Evolutionary conservation across 257 asterid species (phyloP).

Genomic region (Dorcoceras hygrometricum): DNA sequence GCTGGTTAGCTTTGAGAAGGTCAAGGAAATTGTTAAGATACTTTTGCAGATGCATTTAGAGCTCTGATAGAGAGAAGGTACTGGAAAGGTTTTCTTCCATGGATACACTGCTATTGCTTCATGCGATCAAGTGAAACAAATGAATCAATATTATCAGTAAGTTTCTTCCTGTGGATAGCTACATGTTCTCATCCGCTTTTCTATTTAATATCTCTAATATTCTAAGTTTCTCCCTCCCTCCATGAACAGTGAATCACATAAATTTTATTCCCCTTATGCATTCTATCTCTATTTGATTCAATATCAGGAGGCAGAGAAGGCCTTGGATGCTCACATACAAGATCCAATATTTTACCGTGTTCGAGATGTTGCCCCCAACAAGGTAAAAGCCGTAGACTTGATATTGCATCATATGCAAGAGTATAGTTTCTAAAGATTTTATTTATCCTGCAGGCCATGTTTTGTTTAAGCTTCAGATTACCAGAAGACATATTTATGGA

Average conservation of each 20-base stretch:
- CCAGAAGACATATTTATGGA: constrained; percentile 71
- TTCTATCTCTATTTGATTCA: neutral
- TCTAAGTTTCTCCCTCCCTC: constrained; percentile 2
- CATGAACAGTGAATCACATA: neutral
- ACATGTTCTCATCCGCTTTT: neutral
- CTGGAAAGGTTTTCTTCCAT: constrained; percentile 85
- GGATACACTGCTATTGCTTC: constrained; percentile 96
- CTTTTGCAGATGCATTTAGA: constrained; percentile 63
- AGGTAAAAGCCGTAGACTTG: constrained; percentile 45
- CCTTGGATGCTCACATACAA: constrained; percentile 53
- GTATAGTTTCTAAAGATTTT: constrained; percentile 1
- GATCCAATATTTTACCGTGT: constrained; percentile 67
- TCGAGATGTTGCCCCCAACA: constrained; percentile 91
- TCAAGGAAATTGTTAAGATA: constrained; percentile 17
- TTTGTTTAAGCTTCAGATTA: constrained; percentile 83
- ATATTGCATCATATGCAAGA: neutral
- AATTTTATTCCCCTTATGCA: neutral
- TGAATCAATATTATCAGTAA: constrained; percentile 56
- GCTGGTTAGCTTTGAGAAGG: neutral
- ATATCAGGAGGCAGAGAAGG: constrained; percentile 70
- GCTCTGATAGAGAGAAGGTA: constrained; percentile 51
- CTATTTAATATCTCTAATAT: constrained; percentile 7
- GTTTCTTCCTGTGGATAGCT: constrained; percentile 26
- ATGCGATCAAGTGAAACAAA: constrained; percentile 66
- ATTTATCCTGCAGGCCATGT: constrained; percentile 69